Conservation (phyloP, 108 stramenopile genomes). For the Pseudonitzschia pungens region DNA sequence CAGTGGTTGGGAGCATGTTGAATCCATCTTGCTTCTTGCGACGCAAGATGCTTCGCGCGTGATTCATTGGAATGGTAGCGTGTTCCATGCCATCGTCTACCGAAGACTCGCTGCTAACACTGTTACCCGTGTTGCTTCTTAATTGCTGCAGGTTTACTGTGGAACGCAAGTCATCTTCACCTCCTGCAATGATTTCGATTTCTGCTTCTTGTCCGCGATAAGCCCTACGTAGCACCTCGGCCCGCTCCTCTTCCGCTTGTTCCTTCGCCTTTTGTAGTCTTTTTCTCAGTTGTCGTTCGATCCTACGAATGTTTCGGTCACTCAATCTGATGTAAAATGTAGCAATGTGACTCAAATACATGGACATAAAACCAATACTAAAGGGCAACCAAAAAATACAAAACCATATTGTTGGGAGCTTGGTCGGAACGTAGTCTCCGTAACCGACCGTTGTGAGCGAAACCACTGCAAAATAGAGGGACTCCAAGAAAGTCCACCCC, state of each 20-base stretch:
- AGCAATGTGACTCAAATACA: conserved; percentile 75
- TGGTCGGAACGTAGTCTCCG: conserved; percentile 74
- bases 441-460: conserved; percentile 81
- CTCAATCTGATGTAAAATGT: conserved; percentile 80
- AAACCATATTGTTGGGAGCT: conserved; percentile 67
- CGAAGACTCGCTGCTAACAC: not conserved
- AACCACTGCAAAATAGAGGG: conserved; percentile 81
- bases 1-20: conserved; percentile 27
- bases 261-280: conserved; percentile 52
- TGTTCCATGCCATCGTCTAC: not conserved
- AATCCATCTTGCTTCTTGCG: conserved; percentile 34
- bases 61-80: conserved; percentile 20
- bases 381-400: conserved; percentile 84
- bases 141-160: not conserved
- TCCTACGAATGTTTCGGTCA: conserved; percentile 64
- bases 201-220: conserved; percentile 44
- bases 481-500: conserved; percentile 78
- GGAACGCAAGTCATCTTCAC: not conserved
- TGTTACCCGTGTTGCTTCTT: not conserved
- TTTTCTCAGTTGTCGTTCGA: conserved; percentile 64
- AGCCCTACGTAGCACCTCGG: conserved; percentile 36
- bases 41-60: conserved; percentile 15
- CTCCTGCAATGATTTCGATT: conserved; percentile 20
- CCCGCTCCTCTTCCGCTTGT: conserved; percentile 45
- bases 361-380: conserved; percentile 75